Conservation (phyloP, 2,329 filamentous ascomycete genomes). For the Aureobasidium mangrovei region DNA sequence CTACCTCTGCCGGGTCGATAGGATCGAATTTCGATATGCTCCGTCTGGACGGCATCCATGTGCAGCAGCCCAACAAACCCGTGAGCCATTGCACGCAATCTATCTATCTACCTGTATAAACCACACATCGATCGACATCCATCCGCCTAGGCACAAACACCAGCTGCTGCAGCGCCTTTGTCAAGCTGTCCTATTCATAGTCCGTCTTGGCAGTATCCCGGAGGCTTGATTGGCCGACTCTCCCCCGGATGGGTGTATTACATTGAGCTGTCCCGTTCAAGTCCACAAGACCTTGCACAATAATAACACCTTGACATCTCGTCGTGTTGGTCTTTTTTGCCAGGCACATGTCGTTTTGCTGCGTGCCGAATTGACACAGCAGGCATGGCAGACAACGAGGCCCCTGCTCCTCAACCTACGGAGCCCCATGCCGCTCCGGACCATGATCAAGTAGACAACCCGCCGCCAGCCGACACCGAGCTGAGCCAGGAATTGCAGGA, state of each 20-base stretch:
- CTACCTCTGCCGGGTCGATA: background rate
- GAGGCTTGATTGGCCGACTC: background rate
- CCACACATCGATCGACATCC: background rate
- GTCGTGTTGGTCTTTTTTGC: background rate
- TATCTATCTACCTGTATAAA: background rate
- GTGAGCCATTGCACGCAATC: background rate
- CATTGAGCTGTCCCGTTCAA: slow-evolving; percentile 1
- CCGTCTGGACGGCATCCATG: background rate
- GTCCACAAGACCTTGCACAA: background rate
- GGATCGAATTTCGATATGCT: background rate
- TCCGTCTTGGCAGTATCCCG: background rate
- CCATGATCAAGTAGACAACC: background rate
- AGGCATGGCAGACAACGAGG: slow-evolving; percentile 15
- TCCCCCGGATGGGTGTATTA: slow-evolving; percentile 7
- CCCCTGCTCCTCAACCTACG: slow-evolving; percentile 12
- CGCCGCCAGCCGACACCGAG: background rate
- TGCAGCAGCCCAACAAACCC: background rate
- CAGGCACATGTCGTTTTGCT: slow-evolving; percentile 6
- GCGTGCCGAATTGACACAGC: background rate
- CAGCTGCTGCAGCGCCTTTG: background rate
- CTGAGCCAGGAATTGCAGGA: slow-evolving; percentile 11
- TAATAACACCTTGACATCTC: background rate
- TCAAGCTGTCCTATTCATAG: slow-evolving; percentile 5
- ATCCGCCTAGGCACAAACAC: background rate
- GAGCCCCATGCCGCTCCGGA: background rate